Conservation (phyloP, 208 protist species). For the Naegleria gruberi region DNA sequence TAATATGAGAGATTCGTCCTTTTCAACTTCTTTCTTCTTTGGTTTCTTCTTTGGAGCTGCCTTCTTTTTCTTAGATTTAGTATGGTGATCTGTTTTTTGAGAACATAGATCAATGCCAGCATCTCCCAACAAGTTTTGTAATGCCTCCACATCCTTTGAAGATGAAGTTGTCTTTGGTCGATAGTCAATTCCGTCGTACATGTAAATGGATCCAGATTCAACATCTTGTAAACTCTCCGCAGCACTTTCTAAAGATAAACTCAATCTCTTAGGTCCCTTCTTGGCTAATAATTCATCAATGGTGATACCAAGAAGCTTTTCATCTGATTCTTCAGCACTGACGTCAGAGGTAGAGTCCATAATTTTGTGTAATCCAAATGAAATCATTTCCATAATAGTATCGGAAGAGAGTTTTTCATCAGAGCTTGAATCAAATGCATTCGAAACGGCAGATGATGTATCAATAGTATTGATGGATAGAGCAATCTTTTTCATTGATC, state of each 20-base stretch:
- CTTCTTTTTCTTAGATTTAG: background rate
- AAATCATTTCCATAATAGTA: background rate
- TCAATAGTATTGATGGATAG: background rate
- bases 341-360: background rate
- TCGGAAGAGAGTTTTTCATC: background rate
- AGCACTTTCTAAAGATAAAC: no score
- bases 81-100: background rate
- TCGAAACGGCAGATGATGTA: background rate
- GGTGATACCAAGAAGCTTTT: background rate
- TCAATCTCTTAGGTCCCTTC: background rate
- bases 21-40: background rate
- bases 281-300: background rate
- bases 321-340: background rate
- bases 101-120: background rate
- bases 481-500: constrained; percentile 13
- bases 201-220: background rate
- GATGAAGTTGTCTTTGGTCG: background rate
- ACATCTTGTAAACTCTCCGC: background rate
- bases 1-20: no score
- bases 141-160: background rate
- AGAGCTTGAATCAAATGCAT: background rate
- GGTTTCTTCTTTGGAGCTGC: background rate
- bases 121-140: background rate
- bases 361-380: background rate
- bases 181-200: background rate